These are phyloP conservation scores for Monosporozyma aerobia DNA, from an alignment of 805 yeast genomes.

Conservation along the genomic window DNA sequence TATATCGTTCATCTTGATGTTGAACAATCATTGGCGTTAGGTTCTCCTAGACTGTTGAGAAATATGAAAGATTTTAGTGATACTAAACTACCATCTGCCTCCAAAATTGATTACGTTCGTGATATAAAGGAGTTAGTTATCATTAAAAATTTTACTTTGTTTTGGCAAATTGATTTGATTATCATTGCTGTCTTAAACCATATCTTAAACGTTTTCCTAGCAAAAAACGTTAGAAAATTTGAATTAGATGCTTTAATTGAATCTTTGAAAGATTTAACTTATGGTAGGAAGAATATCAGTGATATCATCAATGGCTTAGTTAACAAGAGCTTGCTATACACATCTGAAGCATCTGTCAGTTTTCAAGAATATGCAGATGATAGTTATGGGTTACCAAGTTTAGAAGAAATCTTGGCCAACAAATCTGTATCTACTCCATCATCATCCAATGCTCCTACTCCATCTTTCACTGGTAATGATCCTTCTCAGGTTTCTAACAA, in stretches of 20 bases:
- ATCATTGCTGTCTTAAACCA: slow-evolving; percentile 30
- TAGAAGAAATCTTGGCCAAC: slow-evolving; percentile 19
- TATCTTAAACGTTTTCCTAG: slow-evolving; percentile 26
- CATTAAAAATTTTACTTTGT: slow-evolving; percentile 39
- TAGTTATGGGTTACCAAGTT: slow-evolving; percentile 25
- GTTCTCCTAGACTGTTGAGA: slow-evolving; percentile 33
- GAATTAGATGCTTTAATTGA: slow-evolving; percentile 33
- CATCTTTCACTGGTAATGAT: background rate
- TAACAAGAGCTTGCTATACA: slow-evolving; percentile 23
- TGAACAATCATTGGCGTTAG: slow-evolving; percentile 35
- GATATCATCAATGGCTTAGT: slow-evolving; percentile 22
- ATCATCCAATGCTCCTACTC: slow-evolving; percentile 5
- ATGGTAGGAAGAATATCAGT: slow-evolving; percentile 24
- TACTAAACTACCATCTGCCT: slow-evolving; percentile 36
- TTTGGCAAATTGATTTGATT: slow-evolving; percentile 38
- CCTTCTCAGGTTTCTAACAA: background rate
- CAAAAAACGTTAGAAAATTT: slow-evolving; percentile 35
- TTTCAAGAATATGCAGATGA: slow-evolving; percentile 24
- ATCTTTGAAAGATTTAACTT: slow-evolving; percentile 28
- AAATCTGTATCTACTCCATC: slow-evolving; percentile 6
- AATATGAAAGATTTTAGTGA: slow-evolving; percentile 34
- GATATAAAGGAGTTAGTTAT: slow-evolving; percentile 39
- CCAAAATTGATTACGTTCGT: slow-evolving; percentile 29
- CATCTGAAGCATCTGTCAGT: slow-evolving; percentile 24
- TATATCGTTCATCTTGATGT: slow-evolving; percentile 36